phyloP scores from a whole-genome alignment of 768 basidiomycete species.

The Paxillus ammoniavirescens region DNA sequence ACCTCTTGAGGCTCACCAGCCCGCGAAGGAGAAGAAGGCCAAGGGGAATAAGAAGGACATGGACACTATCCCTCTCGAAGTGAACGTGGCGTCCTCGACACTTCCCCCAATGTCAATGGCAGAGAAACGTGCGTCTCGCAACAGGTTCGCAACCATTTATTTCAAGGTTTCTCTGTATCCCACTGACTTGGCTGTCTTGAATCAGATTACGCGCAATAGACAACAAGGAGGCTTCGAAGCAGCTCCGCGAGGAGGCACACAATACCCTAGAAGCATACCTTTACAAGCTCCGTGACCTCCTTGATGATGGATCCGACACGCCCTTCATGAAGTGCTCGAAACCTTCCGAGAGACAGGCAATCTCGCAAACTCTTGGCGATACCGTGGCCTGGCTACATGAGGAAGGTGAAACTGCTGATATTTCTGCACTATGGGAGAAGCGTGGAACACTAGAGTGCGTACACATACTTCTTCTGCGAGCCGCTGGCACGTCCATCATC shows the following conservation, averaged over 20 bases:
- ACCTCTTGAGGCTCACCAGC: conserved; percentile 25
- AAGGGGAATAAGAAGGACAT: conserved; percentile 37
- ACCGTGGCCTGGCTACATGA: conserved; percentile 83
- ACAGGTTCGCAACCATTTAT: conserved; percentile 50
- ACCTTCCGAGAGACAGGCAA: conserved; percentile 60
- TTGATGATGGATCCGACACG: conserved; percentile 62
- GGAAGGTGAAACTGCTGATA: conserved; percentile 79
- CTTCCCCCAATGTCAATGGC: conserved; percentile 74
- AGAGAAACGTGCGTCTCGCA: conserved; percentile 71
- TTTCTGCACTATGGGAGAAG: conserved; percentile 69
- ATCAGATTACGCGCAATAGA: conserved; percentile 78
- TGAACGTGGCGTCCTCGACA: conserved; percentile 58
- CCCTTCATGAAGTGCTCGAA: conserved; percentile 89
- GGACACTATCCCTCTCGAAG: conserved; percentile 65
- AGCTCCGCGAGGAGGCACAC: conserved; percentile 81
- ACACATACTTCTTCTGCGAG: not conserved
- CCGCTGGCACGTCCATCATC: not conserved
- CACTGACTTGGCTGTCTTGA: conserved; percentile 4
- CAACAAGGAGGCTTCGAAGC: conserved; percentile 70
- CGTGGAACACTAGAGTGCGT: conserved; percentile 81
- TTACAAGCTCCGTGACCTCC: conserved; percentile 85
- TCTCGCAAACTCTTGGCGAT: conserved; percentile 67
- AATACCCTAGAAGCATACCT: conserved; percentile 91
- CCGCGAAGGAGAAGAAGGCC: conserved; percentile 36
- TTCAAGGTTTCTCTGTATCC: not conserved